Percentiles rank a stretch among this genome's conserved stretches.
Conservation (phyloP, 2,329 filamentous ascomycete genomes). For the Leptographium procerum region DNA sequence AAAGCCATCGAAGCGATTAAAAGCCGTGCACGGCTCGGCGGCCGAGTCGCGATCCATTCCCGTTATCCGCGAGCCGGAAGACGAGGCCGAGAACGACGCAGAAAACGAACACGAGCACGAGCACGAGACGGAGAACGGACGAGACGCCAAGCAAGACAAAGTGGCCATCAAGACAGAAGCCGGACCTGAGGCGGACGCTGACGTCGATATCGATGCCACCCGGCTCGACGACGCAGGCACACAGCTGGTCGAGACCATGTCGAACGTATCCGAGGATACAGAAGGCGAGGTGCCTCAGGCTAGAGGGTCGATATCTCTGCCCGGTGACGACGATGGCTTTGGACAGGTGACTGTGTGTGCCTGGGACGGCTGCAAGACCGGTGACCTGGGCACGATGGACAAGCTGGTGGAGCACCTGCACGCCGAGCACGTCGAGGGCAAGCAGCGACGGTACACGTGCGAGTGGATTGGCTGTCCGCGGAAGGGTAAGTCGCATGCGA, state of each 20-base stretch:
- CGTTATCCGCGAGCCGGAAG: constrained; percentile 9
- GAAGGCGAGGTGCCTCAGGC: constrained; percentile 63
- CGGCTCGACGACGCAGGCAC: background rate
- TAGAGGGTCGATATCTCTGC: constrained; percentile 22
- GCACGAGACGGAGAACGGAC: background rate
- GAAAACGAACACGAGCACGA: background rate
- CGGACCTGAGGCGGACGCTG: constrained; percentile 8
- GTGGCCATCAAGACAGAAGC: constrained; percentile 14
- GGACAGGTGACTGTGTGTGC: constrained; percentile 68
- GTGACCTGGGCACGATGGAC: constrained; percentile 71
- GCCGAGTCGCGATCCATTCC: constrained; percentile 33
- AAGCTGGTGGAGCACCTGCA: constrained; percentile 74
- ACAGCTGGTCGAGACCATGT: constrained; percentile 40
- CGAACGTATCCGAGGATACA: constrained; percentile 80
- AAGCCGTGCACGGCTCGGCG: constrained; percentile 31
- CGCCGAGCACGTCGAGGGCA: constrained; percentile 83
- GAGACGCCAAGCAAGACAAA: background rate
- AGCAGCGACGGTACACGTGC: constrained; percentile 96
- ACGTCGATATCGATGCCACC: background rate
- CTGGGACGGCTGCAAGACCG: constrained; percentile 64
- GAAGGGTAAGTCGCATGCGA: constrained; percentile 86
- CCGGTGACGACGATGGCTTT: constrained; percentile 67
- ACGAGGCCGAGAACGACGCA: constrained; percentile 4
- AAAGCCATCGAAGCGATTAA: constrained; percentile 34
- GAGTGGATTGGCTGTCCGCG: constrained; percentile 86